Evolutionary conservation across 768 basidiomycete genomes (phyloP), one percentile per base, ranked within the genome.

Genomic region (Suillus sp.): DNA sequence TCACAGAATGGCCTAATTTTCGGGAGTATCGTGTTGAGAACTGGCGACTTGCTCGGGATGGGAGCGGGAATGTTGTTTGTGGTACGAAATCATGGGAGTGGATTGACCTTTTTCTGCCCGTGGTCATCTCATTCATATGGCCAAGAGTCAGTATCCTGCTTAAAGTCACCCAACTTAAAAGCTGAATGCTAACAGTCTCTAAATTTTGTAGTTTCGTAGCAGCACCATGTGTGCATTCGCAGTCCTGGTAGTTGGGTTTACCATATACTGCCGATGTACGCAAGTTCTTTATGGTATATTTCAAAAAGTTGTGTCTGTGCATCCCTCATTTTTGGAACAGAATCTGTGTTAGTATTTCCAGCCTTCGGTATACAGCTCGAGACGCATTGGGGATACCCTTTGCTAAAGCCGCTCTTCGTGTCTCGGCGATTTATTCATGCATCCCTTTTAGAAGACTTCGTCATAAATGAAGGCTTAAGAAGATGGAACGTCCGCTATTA

Each of bases 401-500:
- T 73, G 16, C 22, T 75, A 4, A 63, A 68, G 1, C 70, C 76
- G 18, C 62, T 78, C 18, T 72, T 65, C 53, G 71, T 65, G 8
- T 71, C 76, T 0, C 81, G 84, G 57, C 83, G 73, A 4, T 92
- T 93, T 72, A 85, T 93, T 65, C 86, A 89, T 8, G 71, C 82
- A 34, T 71, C 78, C 0, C 66, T 71, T 2, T 72, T 93, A 22
- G 79, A 82, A 59, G 89, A 91, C 62, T 78, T 90, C 50, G 67
- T 92, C 34, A 87, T 93, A 60, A 89, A 92, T 67, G 92, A 94
- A 72, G 91, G 86, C 1, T 72, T 93, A 18, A 79, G 75, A 13
- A 74, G 89, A 54, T 94, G 91, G 91, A 79, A 90, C 72, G 81
- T 92, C 25, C 81, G 85, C 18, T 91, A 85, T 69, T 92, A 90